These are phyloP conservation scores for Peronosclerospora sorghi DNA, from an alignment of 352 stramenopile species.

Conservation along the genomic window DNA sequence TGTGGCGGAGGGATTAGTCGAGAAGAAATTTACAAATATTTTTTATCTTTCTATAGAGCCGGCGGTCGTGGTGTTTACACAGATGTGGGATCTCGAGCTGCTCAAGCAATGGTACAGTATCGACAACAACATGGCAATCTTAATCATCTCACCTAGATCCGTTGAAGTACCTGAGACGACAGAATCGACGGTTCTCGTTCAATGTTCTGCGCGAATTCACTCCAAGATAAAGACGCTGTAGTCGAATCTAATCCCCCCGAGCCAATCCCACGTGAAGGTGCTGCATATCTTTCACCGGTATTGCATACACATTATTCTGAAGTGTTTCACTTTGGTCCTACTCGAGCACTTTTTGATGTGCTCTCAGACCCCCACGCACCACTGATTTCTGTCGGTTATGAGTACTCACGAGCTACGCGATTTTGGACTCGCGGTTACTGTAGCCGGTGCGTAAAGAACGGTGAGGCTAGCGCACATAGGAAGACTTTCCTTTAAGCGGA, in stretches of 20 bases:
- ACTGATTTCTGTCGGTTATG: too few species aligned
- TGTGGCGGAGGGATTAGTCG: constrained; percentile 56
- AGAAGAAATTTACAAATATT: constrained; percentile 24
- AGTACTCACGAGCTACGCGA: constrained; percentile 69
- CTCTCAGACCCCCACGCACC: constrained; percentile 65
- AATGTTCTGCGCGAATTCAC: constrained; percentile 76
- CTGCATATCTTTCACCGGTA: constrained; percentile 33
- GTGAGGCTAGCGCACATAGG: too few species aligned
- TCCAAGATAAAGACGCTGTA: constrained; percentile 45
- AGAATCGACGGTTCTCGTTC: constrained; percentile 36
- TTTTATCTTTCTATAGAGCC: constrained; percentile 73
- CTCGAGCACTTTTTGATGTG: constrained; percentile 41
- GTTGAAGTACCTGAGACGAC: constrained; percentile 29
- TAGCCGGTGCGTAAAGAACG: too few species aligned
- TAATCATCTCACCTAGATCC: constrained; percentile 57
- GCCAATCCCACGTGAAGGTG: too few species aligned
- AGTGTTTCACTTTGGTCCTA: constrained; percentile 67
- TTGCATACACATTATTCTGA: constrained; percentile 76
- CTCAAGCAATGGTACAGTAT: constrained; percentile 76
- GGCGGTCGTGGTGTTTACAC: constrained; percentile 46
- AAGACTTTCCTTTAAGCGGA: too few species aligned
- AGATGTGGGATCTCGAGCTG: constrained; percentile 61
- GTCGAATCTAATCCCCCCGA: too few species aligned
- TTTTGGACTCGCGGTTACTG: constrained; percentile 81
- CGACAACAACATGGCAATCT: constrained; percentile 68